A percentile compares a stretch with the other conserved stretches of the same genome.
These are phyloP conservation scores for Podospora appendiculata DNA, from an alignment of 495 filamentous ascomycete genomes.

Conservation along the genomic window DNA sequence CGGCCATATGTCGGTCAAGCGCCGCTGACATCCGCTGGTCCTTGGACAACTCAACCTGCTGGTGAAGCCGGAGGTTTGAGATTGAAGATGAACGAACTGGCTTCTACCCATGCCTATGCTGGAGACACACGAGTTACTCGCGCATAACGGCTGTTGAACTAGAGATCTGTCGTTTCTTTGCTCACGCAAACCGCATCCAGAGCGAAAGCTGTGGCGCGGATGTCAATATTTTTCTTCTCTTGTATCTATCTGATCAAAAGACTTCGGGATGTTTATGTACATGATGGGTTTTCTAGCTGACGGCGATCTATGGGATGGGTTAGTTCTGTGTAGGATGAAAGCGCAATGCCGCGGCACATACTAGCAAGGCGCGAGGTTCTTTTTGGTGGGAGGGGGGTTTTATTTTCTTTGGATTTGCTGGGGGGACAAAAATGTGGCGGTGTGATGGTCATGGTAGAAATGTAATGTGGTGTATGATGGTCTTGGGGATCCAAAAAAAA, in stretches of 20 bases:
- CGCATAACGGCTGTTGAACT: neutral
- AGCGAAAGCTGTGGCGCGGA: too few species aligned
- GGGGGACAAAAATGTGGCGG: neutral
- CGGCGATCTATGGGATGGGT: neutral
- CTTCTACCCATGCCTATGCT: neutral
- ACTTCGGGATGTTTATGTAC: too few species aligned
- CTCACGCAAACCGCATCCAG: neutral
- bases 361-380: neutral
- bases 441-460: neutral
- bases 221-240: too few species aligned
- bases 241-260: too few species aligned
- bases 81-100: neutral
- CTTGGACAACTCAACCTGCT: too few species aligned
- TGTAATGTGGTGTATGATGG: neutral
- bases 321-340: neutral
- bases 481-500: neutral
- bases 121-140: neutral
- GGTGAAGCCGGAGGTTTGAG: neutral
- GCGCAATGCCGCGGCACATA: neutral
- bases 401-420: neutral
- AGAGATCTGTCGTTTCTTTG: neutral
- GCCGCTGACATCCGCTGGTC: slow-evolving; percentile 5
- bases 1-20: slow-evolving; percentile 18
- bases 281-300: too few species aligned
- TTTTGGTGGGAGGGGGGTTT: too few species aligned